Base-by-base conservation (phyloP, 352 stramenopile genomes). In the Lagenidium sp. region DNA sequence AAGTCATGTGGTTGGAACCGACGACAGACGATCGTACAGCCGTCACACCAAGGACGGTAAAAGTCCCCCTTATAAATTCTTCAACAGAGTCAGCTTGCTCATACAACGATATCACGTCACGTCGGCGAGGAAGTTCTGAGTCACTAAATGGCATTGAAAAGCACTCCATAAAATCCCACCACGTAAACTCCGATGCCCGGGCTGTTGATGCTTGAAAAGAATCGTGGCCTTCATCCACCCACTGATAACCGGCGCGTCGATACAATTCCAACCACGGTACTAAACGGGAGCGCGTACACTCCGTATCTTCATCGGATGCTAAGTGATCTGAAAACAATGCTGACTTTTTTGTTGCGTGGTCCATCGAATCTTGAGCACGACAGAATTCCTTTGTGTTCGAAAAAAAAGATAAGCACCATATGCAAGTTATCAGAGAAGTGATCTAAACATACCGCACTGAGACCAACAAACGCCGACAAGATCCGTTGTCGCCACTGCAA, bases 121-220 rank as follows among this genome's bases (percentile, higher is more conserved):
- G 67, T 16, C 70, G 59, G 23, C 63, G 57, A 44, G 72, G 69
- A 0, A 85, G 58, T 24, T 83, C 64, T 21, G 61, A 56, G 41
- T 87, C 67, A 24, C 36, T 74, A 43, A 88, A 87, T 16, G 79
- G 79, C 65, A 85, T 84, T 3, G 76, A 85, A 42, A 93, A 90
- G 31, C 70, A 83, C 42, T 85, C 73, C 44, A 87, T 64, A 44
- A 93, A 93, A 39, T 77, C 66, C 64, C 64, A 84, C 18, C 71
- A 73, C 25, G 61, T 84, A 6, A 92, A 41, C 5, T 61, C 54
- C 12, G 44, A 62, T 6, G 65, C 74, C 20, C 42, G 57, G n/a
- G 68, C 56, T 30, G 67, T 58, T 15, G 63, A 44, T 58, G 58
- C 65, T 15, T 59, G 56, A n/a, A 55, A 70, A 23, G 42, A 49